Evolutionary conservation across 106 monocot species (phyloP).

Genomic region (Narthecium ossifragum): DNA sequence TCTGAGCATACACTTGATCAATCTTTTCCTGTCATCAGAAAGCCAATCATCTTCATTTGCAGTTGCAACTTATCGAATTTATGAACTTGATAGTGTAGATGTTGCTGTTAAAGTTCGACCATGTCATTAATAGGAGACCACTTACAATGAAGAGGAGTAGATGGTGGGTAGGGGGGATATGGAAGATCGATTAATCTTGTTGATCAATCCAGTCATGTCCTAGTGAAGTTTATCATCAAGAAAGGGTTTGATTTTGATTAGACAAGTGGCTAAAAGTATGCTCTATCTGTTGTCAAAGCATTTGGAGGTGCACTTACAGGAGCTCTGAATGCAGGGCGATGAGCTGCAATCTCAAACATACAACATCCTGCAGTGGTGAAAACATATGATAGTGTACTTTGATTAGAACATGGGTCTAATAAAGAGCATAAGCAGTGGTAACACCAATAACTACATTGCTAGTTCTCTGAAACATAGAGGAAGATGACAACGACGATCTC

Average conservation of each 20-base stretch:
- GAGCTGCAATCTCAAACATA: conserved; percentile 84
- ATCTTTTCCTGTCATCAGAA: conserved; percentile 49
- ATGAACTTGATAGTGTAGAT: too few species aligned
- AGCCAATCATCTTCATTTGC: background rate
- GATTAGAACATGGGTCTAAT: too few species aligned
- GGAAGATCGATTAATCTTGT: conserved; percentile 80
- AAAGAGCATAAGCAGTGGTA: background rate
- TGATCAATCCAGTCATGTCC: conserved; percentile 80
- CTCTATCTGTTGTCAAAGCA: background rate
- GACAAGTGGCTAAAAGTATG: background rate
- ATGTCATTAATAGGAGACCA: conserved; percentile 1
- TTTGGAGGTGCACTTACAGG: conserved; percentile 22
- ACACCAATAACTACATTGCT: background rate
- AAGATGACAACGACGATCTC: background rate
- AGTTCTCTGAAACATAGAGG: background rate
- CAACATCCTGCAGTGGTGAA: conserved; percentile 80
- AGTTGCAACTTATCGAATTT: too few species aligned
- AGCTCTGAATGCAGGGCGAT: conserved; percentile 65
- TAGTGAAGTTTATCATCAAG: conserved; percentile 17
- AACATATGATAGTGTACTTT: too few species aligned
- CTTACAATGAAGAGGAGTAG: conserved; percentile 72
- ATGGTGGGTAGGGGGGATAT: conserved; percentile 73
- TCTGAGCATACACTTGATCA: conserved; percentile 87
- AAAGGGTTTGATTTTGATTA: background rate
- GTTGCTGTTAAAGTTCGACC: too few species aligned